These are phyloP conservation scores for Aureococcus anophagefferens DNA, from an alignment of 108 stramenopile species.

Conservation along the genomic window DNA sequence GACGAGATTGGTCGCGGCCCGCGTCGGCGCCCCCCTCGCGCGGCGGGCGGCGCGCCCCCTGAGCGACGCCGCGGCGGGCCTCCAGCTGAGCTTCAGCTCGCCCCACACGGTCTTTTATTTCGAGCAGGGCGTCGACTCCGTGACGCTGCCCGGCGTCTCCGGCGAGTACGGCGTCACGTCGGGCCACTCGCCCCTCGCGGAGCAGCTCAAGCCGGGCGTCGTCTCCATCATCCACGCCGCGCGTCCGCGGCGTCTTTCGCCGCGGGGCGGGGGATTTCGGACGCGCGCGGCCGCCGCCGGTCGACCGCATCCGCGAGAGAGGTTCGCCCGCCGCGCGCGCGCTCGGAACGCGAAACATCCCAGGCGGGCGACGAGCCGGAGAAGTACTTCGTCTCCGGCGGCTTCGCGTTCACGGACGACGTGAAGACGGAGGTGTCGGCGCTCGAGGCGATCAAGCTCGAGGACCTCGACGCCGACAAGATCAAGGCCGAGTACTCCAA, in stretches of 20 bases:
- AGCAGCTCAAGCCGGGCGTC: conserved; percentile 12
- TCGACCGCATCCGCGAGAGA: too few species aligned
- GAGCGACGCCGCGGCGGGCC: background rate
- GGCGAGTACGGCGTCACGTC: conserved; percentile 15
- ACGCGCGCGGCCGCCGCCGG: too few species aligned
- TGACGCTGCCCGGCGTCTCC: conserved; percentile 4
- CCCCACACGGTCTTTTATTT: conserved; percentile 13
- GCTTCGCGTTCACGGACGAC: conserved; percentile 12
- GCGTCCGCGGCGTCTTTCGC: conserved; percentile 2
- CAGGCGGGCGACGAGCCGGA: conserved; percentile 10
- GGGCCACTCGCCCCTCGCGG: conserved; percentile 10
- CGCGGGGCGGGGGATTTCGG: too few species aligned
- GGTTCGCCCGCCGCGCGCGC: too few species aligned
- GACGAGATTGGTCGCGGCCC: too few species aligned
- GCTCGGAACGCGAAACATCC: too few species aligned
- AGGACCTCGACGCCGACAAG: background rate
- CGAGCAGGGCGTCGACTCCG: background rate
- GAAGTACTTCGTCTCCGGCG: conserved; percentile 19
- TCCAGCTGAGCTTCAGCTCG: background rate
- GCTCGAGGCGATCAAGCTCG: background rate
- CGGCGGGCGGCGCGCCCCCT: background rate
- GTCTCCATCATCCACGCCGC: conserved; percentile 2
- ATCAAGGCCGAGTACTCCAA: background rate
- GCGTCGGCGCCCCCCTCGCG: background rate
- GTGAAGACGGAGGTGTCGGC: background rate